These are phyloP conservation scores for Apiospora koreana DNA, from an alignment of 2,329 filamentous ascomycete species.

Conservation along the genomic window DNA sequence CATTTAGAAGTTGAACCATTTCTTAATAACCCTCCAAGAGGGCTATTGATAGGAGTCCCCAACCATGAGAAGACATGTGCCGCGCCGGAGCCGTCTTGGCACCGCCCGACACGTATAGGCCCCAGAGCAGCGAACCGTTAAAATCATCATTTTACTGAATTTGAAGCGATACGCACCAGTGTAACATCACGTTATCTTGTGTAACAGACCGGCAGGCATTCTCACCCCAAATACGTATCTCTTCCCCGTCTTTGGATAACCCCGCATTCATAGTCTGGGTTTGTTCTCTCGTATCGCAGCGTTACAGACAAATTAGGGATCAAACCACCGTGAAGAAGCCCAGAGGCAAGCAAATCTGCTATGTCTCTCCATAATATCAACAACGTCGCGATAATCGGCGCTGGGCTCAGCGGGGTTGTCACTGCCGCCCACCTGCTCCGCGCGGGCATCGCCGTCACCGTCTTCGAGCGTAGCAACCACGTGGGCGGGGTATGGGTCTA, in stretches of 20 bases:
- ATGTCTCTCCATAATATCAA: slow-evolving; percentile 18
- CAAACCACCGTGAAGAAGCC: background rate
- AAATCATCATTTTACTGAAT: background rate
- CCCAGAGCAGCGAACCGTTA: too few relatives aligned
- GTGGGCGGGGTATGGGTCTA: slow-evolving; percentile 70
- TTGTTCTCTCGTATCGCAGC: background rate
- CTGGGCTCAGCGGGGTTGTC: slow-evolving; percentile 62
- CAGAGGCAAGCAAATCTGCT: background rate
- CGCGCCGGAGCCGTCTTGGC: too few relatives aligned
- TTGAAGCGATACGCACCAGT: background rate
- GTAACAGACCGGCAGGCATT: slow-evolving; percentile 16
- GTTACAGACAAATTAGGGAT: background rate
- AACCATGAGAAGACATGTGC: too few relatives aligned
- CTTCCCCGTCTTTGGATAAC: background rate
- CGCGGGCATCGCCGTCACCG: slow-evolving; percentile 56
- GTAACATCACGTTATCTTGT: background rate
- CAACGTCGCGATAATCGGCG: slow-evolving; percentile 62
- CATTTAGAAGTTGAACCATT: too few relatives aligned
- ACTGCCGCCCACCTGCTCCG: slow-evolving; percentile 65
- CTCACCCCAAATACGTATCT: slow-evolving; percentile 31
- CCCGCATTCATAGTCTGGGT: background rate
- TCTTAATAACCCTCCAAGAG: too few relatives aligned
- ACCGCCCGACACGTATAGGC: too few relatives aligned
- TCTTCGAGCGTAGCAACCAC: slow-evolving; percentile 63
- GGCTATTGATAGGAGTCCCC: too few relatives aligned